These are phyloP conservation scores for Amborella trichopoda DNA, from an alignment of 164 flowering plant species.

Conservation along the genomic window DNA sequence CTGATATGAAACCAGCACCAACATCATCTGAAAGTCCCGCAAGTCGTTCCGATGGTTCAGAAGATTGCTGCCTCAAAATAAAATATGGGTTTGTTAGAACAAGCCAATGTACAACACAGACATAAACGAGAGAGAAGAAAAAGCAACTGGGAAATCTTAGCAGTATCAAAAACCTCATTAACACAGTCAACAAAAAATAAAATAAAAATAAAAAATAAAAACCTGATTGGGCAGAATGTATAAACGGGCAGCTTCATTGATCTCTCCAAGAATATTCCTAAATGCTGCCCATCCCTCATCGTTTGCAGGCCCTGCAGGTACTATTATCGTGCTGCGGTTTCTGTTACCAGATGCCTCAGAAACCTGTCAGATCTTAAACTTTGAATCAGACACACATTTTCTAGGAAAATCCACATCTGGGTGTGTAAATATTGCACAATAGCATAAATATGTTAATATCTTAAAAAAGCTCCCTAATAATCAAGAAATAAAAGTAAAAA, in stretches of 20 bases:
- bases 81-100: neutral
- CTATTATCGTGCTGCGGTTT: slow-evolving; percentile 94
- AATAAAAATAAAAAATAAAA: neutral
- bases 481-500: too few species aligned
- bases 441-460: too few species aligned
- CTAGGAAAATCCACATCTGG: too few species aligned
- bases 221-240: slow-evolving; percentile 72
- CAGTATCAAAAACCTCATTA: too few species aligned
- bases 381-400: too few species aligned
- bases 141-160: too few species aligned
- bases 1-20: slow-evolving; percentile 94
- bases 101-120: neutral
- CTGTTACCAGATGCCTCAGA: slow-evolving; percentile 96
- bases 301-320: slow-evolving; percentile 81
- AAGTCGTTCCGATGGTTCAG: slow-evolving; percentile 68
- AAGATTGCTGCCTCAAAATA: slow-evolving; percentile 38
- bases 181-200: neutral
- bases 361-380: slow-evolving; percentile 51
- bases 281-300: slow-evolving; percentile 99
- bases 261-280: slow-evolving; percentile 89
- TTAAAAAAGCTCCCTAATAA: too few species aligned
- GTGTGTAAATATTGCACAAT: too few species aligned
- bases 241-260: slow-evolving; percentile 77
- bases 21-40: slow-evolving; percentile 95
- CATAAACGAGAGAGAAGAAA: neutral